Evolutionary conservation across 805 yeast species (phyloP), one percentile per base, ranked within the genome.

Genomic region (Torulaspora franciscae): DNA sequence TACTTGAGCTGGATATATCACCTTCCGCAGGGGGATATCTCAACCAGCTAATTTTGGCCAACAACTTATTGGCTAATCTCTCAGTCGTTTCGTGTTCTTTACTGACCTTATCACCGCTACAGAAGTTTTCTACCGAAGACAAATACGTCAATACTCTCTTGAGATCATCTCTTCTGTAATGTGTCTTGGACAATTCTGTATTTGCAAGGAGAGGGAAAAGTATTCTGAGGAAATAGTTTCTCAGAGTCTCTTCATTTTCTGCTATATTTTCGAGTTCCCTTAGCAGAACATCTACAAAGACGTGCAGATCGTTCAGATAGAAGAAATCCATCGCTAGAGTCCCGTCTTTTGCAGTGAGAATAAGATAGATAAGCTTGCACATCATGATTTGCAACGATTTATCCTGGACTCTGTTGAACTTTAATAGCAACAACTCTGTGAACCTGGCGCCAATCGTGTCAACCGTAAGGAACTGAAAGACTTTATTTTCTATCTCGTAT

Each of bases 261-360:
- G 89, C 77, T 32, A 87, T 64, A 56, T 90, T 81, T 52, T 76
- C 76, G 43, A 91, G 69, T 59, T 90, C 96, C 42, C 98, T 69
- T 1, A 90, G 72, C 42, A 90, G 71, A 7, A 90, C 89, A 57
- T 88, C 96, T 10, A 85, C 80, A 45, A 90, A 74, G 6, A 90
- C 95, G 55, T 83, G 81, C 47, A 90, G 66, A 61, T 90, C 98
- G 56, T 90, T 90, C 49, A 86, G 70, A 59, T 90, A 90, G 39
- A 88, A 77, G 55, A 82, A 72, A 47, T 82, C 84, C 42, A 76
- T 70, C 0, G 95, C 82, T 6, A 58, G 39, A 29, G 67, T 66
- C 5, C 81, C 71, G 9, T 50, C 49, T 3, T 81, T 77, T 4
- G 57, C 43, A 2, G 90, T 81, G 64, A 90, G 78, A 1, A 90